A percentile compares a stretch with the other conserved stretches of the same genome.
phyloP scores from a whole-genome alignment of 176 grass and related monocot genomes.

The Zoysia pacifica region DNA sequence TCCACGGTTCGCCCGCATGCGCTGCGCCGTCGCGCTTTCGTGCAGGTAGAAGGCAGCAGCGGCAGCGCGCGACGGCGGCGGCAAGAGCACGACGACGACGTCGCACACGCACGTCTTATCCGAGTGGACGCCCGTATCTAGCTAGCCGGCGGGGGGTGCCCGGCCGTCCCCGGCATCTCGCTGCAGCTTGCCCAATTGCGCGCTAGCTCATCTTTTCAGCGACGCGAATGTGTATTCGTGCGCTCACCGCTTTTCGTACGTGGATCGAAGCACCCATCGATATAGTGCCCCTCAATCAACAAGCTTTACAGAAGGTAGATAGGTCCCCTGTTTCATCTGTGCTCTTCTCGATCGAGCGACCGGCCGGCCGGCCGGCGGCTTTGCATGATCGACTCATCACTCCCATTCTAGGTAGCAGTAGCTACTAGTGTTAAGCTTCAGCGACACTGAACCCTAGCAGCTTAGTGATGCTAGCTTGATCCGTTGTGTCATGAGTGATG shows the following conservation, averaged over 20 bases:
- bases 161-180: constrained; percentile 13
- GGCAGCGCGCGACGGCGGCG: constrained; percentile 39
- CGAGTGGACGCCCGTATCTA: neutral
- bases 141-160: constrained; percentile 7
- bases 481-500: constrained; percentile 32
- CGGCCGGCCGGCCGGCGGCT: constrained; percentile 9
- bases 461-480: constrained; percentile 15
- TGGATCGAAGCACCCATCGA: constrained; percentile 18
- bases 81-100: constrained; percentile 34
- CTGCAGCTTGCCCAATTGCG: constrained; percentile 28
- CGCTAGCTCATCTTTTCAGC: constrained; percentile 4
- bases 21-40: constrained; percentile 18
- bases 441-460: constrained; percentile 24
- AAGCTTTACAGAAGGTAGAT: constrained; percentile 38
- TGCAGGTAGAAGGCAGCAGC: constrained; percentile 30
- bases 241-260: constrained; percentile 5
- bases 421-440: neutral
- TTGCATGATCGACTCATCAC: neutral
- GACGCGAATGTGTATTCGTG: constrained; percentile 33
- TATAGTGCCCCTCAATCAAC: neutral
- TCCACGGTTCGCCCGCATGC: neutral
- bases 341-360: neutral
- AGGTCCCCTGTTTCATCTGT: constrained; percentile 43
- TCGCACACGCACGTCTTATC: constrained; percentile 24
- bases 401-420: neutral